Evolutionary conservation across 1,139 yeast genomes (phyloP).

Genomic region (Hemisphaericaspora xylofermentans): DNA sequence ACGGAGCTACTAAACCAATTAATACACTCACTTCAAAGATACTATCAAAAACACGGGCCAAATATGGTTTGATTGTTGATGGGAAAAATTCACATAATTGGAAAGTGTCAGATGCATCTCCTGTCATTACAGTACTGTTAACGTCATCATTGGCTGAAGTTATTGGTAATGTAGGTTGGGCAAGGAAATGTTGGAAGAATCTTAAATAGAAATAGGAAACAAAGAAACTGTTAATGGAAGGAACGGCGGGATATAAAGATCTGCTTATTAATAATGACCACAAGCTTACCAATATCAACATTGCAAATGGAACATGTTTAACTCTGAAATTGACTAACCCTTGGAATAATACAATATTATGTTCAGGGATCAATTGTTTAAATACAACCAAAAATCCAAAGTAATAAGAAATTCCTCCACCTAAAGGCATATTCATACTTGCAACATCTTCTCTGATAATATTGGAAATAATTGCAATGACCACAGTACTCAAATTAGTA

Average conservation of each 20-base stretch:
- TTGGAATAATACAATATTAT: slow-evolving; percentile 66
- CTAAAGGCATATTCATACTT: slow-evolving; percentile 51
- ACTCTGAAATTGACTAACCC: slow-evolving; percentile 66
- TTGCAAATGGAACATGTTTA: slow-evolving; percentile 70
- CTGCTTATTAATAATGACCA: slow-evolving; percentile 42
- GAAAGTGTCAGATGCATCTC: slow-evolving; percentile 92
- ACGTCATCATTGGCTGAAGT: slow-evolving; percentile 29
- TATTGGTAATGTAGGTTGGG: slow-evolving; percentile 42
- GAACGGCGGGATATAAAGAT: slow-evolving; percentile 55
- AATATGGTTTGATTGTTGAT: slow-evolving; percentile 46
- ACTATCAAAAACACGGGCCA: slow-evolving; percentile 54
- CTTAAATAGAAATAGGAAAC: slow-evolving; percentile 74
- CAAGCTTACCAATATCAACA: slow-evolving; percentile 43
- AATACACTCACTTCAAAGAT: slow-evolving; percentile 55
- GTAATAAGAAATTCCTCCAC: slow-evolving; percentile 72
- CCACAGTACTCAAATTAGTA: slow-evolving; percentile 56
- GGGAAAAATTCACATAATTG: slow-evolving; percentile 84
- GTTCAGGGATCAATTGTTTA: slow-evolving; percentile 89
- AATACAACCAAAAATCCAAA: slow-evolving; percentile 81
- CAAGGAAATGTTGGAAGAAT: slow-evolving; percentile 56
- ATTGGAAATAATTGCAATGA: slow-evolving; percentile 40
- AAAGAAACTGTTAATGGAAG: slow-evolving; percentile 69
- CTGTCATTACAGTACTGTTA: slow-evolving; percentile 42
- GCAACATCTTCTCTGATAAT: slow-evolving; percentile 35
- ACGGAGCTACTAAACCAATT: slow-evolving; percentile 60